phyloP scores from a whole-genome alignment of 305 asterid species.

The Fraxinus baroniana region DNA sequence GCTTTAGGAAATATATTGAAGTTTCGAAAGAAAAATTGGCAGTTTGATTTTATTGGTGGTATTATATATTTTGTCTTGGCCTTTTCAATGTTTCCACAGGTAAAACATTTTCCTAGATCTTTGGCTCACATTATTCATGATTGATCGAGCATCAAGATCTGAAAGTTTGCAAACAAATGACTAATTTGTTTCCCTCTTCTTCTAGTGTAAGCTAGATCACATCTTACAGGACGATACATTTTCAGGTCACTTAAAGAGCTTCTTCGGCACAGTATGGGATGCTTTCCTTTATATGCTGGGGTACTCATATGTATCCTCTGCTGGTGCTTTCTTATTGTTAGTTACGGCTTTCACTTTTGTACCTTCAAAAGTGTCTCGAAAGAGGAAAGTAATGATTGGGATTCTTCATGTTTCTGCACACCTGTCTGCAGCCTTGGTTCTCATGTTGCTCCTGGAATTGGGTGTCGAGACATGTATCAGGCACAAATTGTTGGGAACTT shows the following conservation, averaged over 20 bases:
- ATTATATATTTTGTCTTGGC: conserved; percentile 81
- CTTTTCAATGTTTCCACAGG: conserved; percentile 99
- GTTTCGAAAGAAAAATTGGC: conserved; percentile 99
- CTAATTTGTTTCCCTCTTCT: conserved; percentile 27
- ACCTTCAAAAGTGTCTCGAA: conserved; percentile 82
- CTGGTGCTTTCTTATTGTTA: conserved; percentile 69
- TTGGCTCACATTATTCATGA: background rate
- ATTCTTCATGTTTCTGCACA: conserved; percentile 90
- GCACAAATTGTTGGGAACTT: conserved; percentile 79
- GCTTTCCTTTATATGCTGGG: conserved; percentile 74
- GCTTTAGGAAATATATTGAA: conserved; percentile 97
- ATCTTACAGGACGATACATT: conserved; percentile 81
- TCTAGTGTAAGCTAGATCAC: conserved; percentile 93
- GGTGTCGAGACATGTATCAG: conserved; percentile 89
- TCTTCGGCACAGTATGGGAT: conserved; percentile 84
- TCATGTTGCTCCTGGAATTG: conserved; percentile 91
- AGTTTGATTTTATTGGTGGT: conserved; percentile 96
- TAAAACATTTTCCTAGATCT: conserved; percentile 25
- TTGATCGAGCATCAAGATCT: conserved; percentile 9
- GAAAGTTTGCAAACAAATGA: conserved; percentile 14
- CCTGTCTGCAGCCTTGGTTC: conserved; percentile 89
- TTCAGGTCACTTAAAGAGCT: conserved; percentile 79
- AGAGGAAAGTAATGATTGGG: conserved; percentile 68
- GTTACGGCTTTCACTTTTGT: conserved; percentile 72
- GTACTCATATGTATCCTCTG: conserved; percentile 67